These are phyloP conservation scores for Leishmania amazonensis DNA, from an alignment of 208 protist species.

Conservation along the genomic window DNA sequence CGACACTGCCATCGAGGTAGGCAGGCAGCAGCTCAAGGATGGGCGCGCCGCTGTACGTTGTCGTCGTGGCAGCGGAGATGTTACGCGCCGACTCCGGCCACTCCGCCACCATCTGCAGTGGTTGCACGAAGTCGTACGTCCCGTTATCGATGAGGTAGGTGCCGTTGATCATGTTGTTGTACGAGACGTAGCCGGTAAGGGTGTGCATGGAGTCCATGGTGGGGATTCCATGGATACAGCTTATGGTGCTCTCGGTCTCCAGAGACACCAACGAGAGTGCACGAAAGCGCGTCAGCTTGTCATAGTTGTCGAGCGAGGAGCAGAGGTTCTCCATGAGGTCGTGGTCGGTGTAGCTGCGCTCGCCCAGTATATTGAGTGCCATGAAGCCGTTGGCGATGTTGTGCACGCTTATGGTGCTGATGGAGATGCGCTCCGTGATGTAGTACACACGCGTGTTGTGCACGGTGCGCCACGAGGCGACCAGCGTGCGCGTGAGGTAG, in stretches of 20 bases:
- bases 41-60: background rate
- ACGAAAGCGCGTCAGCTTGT: background rate
- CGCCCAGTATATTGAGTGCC: background rate
- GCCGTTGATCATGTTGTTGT: slow-evolving; percentile 12
- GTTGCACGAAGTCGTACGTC: slow-evolving; percentile 10
- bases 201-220: background rate
- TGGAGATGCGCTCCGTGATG: slow-evolving; percentile 3
- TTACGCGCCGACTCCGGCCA: background rate
- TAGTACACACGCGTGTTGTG: slow-evolving; percentile 11
- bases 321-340: background rate
- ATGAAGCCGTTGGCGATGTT: slow-evolving; percentile 18
- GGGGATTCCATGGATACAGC: background rate
- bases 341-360: background rate
- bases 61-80: background rate
- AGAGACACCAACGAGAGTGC: slow-evolving; percentile 4
- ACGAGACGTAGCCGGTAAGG: background rate
- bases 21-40: background rate
- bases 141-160: slow-evolving; percentile 9
- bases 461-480: background rate
- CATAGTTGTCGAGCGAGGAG: background rate
- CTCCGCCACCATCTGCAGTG: slow-evolving; percentile 1
- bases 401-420: background rate
- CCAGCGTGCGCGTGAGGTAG: background rate
- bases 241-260: too few species aligned
- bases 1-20: slow-evolving; percentile 4